Conservation (phyloP, 352 stramenopile species). For the Elongisporangium anandrum region DNA sequence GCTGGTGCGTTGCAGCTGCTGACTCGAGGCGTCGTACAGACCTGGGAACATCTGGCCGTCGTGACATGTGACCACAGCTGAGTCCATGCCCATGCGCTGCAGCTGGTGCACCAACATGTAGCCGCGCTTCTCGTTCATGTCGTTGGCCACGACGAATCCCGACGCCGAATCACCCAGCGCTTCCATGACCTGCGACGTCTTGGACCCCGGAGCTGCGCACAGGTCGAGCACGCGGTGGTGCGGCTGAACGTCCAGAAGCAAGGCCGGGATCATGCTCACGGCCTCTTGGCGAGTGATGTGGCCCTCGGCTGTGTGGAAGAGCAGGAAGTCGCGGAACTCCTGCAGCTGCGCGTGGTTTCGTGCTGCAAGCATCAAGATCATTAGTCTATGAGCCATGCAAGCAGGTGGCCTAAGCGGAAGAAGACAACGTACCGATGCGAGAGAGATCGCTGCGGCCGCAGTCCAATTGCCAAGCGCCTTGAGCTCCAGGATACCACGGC, state of each 20-base stretch:
- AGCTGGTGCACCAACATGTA: slow-evolving; percentile 97
- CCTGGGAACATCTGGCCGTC: slow-evolving; percentile 93
- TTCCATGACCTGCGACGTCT: slow-evolving; percentile 98
- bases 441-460: slow-evolving; percentile 55
- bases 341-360: slow-evolving; percentile 56
- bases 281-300: slow-evolving; percentile 96
- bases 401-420: no score
- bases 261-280: slow-evolving; percentile 96
- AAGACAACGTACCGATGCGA: not conserved
- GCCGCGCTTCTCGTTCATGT: slow-evolving; percentile 93
- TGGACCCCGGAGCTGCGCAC: slow-evolving; percentile 95
- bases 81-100: slow-evolving; percentile 62
- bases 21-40: slow-evolving; percentile 41
- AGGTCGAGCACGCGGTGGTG: slow-evolving; percentile 76
- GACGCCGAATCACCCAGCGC: slow-evolving; percentile 26
- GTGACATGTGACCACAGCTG: slow-evolving; percentile 90
- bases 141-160: slow-evolving; percentile 95
- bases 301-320: slow-evolving; percentile 87
- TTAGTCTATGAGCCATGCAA: not conserved
- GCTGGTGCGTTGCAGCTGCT: slow-evolving; percentile 29
- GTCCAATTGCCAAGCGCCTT: slow-evolving; percentile 72
- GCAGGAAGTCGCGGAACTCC: slow-evolving; percentile 91
- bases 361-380: slow-evolving; percentile 15
- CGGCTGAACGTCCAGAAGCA: slow-evolving; percentile 92
- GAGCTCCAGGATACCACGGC: slow-evolving; percentile 48